Evolutionary conservation across 139 green algal genomes (phyloP).

Genomic region (Pseudopediastrum boryanum): DNA sequence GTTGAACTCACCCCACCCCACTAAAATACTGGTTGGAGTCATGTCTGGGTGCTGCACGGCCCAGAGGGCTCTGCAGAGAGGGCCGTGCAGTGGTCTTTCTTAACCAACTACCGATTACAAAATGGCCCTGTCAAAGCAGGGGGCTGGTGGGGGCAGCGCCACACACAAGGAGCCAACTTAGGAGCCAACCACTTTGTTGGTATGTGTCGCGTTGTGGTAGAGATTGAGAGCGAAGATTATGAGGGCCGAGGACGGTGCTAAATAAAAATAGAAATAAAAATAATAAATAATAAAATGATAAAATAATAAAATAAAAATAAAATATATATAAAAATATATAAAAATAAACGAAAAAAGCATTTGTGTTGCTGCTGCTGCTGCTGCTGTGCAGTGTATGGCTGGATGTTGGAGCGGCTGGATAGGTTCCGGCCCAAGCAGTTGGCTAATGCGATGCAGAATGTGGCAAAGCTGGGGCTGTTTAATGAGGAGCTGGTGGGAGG

Average conservation of each 20-base stretch:
- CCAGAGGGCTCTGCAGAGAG: no score
- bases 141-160: no score
- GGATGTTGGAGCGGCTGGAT: constrained; percentile 27
- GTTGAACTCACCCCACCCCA: no score
- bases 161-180: no score
- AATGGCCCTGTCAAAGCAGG: no score
- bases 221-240: no score
- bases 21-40: no score
- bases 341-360: neutral
- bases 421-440: neutral
- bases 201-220: neutral
- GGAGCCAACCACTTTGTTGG: no score
- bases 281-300: neutral
- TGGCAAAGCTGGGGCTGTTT: constrained; percentile 30
- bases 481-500: constrained; percentile 35
- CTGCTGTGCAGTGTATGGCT: constrained; percentile 25
- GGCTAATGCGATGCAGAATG: neutral
- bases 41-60: no score
- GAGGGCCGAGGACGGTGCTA: no score
- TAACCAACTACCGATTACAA: no score
- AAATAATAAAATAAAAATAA: neutral
- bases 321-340: neutral
- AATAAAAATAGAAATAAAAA: constrained; percentile 3
- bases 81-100: no score
- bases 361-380: neutral